Conservation (phyloP, 2,329 filamentous ascomycete genomes). For the Cytospora leucostoma region DNA sequence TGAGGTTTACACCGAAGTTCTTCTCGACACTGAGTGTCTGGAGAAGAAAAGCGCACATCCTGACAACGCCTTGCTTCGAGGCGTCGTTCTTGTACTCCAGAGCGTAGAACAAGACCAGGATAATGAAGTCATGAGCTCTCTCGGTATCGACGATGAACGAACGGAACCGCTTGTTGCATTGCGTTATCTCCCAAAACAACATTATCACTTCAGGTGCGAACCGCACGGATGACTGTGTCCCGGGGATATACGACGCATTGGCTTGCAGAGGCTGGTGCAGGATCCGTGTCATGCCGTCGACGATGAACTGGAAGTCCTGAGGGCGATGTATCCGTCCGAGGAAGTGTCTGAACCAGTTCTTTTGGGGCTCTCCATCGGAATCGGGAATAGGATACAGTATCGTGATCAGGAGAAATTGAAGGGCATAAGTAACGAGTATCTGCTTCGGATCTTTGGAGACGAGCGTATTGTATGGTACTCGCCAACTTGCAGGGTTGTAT, state of each 20-base stretch:
- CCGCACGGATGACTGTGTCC: slow-evolving; percentile 75
- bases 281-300: slow-evolving; percentile 90
- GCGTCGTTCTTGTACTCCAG: slow-evolving; percentile 84
- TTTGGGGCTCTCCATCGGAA: slow-evolving; percentile 65
- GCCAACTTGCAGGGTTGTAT: slow-evolving; percentile 93
- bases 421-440: slow-evolving; percentile 84
- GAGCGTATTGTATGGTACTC: slow-evolving; percentile 89
- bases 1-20: slow-evolving; percentile 86
- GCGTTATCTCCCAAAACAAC: slow-evolving; percentile 94
- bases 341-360: slow-evolving; percentile 94
- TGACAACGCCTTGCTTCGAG: slow-evolving; percentile 85
- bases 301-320: slow-evolving; percentile 96
- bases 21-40: slow-evolving; percentile 93
- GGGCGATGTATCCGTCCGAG: slow-evolving; percentile 86
- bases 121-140: slow-evolving; percentile 87
- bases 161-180: slow-evolving; percentile 96
- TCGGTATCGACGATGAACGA: slow-evolving; percentile 97
- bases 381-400: slow-evolving; percentile 89
- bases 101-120: slow-evolving; percentile 89
- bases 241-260: slow-evolving; percentile 84
- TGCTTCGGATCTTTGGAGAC: slow-evolving; percentile 91
- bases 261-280: slow-evolving; percentile 90
- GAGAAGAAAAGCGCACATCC: slow-evolving; percentile 96
- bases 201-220: slow-evolving; percentile 96
- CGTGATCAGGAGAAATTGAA: slow-evolving; percentile 85